Base-by-base conservation (phyloP, 768 basidiomycete species). In the Sarcomyxa edulis region DNA sequence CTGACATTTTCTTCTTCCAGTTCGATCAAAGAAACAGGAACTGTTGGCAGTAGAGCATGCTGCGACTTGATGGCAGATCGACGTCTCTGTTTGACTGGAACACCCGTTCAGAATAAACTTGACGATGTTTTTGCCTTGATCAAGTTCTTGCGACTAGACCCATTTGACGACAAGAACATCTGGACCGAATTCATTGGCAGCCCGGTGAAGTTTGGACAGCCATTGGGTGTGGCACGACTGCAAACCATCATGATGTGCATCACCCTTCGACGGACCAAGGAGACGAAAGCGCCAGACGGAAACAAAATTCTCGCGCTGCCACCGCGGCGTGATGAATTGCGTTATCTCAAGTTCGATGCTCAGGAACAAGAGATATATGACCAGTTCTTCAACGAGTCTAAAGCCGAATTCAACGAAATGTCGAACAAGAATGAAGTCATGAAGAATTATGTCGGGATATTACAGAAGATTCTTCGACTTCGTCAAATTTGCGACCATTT, bases 401-500 rank as follows among this genome's bases (percentile, higher is more conserved):
- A 92, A 63, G 85, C 88, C 32, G 88, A 94, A 61, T 97, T 97
- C 59, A 80, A 78, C 44, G 81, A 89, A 53, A 69, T 97, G 47
- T 79, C 85, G 21, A 71, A 81, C 59, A 89, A 85, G 61, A 91
- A 94, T 51, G 86, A 92, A 58, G 84, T 96, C 37, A 89, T 94
- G 84, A 96, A 96, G 75, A 97, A 96, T 56, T 96, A 95, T 55
- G 96, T 96, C 48, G 91, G 92, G 39, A 95, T 99, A 51, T 62
- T 99, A 48, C 95, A 97, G 62, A 93, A 94, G 69, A 89, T 98
- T 42, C 69, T 99, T 37, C 88, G 94, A 16, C 73, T 99, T 32
- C 86, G 96, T 38, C 95, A 98, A 66, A 98, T 98, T 34, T 99
- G 96, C 61, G 93, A 97, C 55, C 95, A 99, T 61, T 89, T 76